Percentiles rank a stretch among this genome's conserved stretches.
These are phyloP conservation scores for Eimeria tenella DNA, from an alignment of 169 alveolate species.

Conservation along the genomic window DNA sequence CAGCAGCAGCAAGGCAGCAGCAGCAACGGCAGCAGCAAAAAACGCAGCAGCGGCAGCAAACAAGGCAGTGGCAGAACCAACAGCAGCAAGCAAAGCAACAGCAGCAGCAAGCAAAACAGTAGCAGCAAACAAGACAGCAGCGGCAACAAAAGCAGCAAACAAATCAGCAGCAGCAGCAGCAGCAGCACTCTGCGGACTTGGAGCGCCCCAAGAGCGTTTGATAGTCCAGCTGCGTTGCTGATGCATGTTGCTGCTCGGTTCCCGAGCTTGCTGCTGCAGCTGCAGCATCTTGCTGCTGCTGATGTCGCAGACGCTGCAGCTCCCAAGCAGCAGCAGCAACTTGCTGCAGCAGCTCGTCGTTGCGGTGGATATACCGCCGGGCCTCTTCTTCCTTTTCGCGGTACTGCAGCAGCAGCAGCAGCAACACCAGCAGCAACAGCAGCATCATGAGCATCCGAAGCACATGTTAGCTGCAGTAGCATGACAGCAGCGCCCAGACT, in stretches of 20 bases:
- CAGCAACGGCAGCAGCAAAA: background rate
- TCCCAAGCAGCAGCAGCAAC: constrained; percentile 71
- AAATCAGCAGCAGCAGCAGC: constrained; percentile 16
- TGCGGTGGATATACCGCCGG: constrained; percentile 54
- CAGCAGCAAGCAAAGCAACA: background rate
- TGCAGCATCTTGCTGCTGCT: constrained; percentile 25
- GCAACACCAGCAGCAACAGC: background rate
- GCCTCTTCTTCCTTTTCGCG: constrained; percentile 71
- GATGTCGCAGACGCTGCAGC: constrained; percentile 45
- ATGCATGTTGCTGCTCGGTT: constrained; percentile 21
- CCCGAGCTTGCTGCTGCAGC: background rate
- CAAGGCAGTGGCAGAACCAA: constrained; percentile 18
- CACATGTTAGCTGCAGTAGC: background rate
- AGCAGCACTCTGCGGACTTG: constrained; percentile 6
- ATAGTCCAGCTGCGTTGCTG: constrained; percentile 20
- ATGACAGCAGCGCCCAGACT: background rate
- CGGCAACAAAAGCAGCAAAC: background rate
- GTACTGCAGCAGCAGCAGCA: constrained; percentile 20
- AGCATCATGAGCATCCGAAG: background rate
- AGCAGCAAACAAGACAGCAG: background rate
- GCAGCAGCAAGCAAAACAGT: background rate
- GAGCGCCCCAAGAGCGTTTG: constrained; percentile 4
- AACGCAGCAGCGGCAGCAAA: background rate
- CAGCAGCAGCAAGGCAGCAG: constrained; percentile 19
- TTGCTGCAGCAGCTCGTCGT: constrained; percentile 74